Percentiles rank a stretch among this genome's conserved stretches.
These are phyloP conservation scores for Ophiostoma sp. DNA, from an alignment of 2,329 filamentous ascomycete species.

Conservation along the genomic window DNA sequence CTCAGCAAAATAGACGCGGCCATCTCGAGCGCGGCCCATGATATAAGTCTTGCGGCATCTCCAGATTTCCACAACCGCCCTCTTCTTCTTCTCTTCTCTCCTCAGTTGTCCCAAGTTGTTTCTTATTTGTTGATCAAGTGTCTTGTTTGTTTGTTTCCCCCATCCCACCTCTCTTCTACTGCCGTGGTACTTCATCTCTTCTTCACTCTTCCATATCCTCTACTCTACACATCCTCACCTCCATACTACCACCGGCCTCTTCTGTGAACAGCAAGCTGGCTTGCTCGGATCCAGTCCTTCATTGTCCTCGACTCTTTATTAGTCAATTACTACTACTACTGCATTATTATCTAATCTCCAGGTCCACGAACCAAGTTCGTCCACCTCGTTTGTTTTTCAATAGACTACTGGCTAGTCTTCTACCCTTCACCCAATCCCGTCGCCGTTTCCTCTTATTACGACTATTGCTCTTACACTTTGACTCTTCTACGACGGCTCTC, in stretches of 20 bases:
- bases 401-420: constrained; percentile 25
- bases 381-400: constrained; percentile 2
- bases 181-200: constrained; percentile 10
- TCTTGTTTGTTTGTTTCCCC: constrained; percentile 19
- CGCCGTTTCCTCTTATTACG: neutral
- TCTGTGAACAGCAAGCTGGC: constrained; percentile 53
- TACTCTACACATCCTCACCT: neutral
- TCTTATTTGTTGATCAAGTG: constrained; percentile 23
- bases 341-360: constrained; percentile 26
- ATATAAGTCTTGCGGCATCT: constrained; percentile 54
- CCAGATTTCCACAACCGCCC: constrained; percentile 11
- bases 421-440: constrained; percentile 1
- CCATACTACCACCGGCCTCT: constrained; percentile 25
- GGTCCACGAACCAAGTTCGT: constrained; percentile 22
- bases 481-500: constrained; percentile 20
- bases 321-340: neutral
- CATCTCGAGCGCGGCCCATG: constrained; percentile 43
- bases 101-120: constrained; percentile 37
- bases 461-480: constrained; percentile 13
- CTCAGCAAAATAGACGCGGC: constrained; percentile 31
- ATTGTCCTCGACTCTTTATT: constrained; percentile 24
- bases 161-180: constrained; percentile 24
- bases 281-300: constrained; percentile 54
- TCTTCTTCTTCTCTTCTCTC: constrained; percentile 33
- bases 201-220: constrained; percentile 1